Conservation (phyloP, 768 basidiomycete genomes). For the Tubosaeta brunneosetosa region DNA sequence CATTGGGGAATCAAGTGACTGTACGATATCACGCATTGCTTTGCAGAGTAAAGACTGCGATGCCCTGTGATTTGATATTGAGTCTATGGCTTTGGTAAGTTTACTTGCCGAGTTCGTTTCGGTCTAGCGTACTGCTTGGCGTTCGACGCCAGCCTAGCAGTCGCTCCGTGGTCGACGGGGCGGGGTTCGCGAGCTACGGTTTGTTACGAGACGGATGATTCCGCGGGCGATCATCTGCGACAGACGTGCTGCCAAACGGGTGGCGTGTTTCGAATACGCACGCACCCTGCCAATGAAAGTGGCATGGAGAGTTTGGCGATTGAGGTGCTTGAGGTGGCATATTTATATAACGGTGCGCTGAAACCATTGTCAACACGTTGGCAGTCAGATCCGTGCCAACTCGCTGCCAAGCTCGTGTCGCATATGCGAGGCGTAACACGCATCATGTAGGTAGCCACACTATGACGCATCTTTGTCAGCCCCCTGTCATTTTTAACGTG, state of each 20-base stretch:
- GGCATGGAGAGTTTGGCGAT: slow-evolving; percentile 11
- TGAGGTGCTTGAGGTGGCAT: neutral
- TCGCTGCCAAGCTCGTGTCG: slow-evolving; percentile 3
- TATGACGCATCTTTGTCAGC: slow-evolving; percentile 13
- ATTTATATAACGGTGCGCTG: slow-evolving; percentile 5
- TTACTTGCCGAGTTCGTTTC: neutral
- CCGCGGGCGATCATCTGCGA: slow-evolving; percentile 20
- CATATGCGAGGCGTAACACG: neutral
- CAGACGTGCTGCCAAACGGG: slow-evolving; percentile 3
- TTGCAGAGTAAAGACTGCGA: slow-evolving; percentile 10
- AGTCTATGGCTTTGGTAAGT: slow-evolving; percentile 8
- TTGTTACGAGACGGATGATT: slow-evolving; percentile 14
- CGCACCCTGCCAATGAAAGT: slow-evolving; percentile 10
- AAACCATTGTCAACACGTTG: slow-evolving; percentile 3
- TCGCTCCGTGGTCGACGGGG: slow-evolving; percentile 21
- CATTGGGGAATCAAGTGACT: slow-evolving; percentile 18
- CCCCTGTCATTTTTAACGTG: slow-evolving; percentile 3
- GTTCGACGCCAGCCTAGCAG: neutral
- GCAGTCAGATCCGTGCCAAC: neutral
- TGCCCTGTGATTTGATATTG: slow-evolving; percentile 6
- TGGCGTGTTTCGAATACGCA: slow-evolving; percentile 17
- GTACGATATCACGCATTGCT: slow-evolving; percentile 3
- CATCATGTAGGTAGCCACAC: neutral
- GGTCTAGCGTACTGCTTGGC: neutral
- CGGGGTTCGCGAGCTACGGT: slow-evolving; percentile 12